A percentile compares a stretch with the other conserved stretches of the same genome.
phyloP scores from a whole-genome alignment of 345 rosid species.

The Clarkia xantiana region DNA sequence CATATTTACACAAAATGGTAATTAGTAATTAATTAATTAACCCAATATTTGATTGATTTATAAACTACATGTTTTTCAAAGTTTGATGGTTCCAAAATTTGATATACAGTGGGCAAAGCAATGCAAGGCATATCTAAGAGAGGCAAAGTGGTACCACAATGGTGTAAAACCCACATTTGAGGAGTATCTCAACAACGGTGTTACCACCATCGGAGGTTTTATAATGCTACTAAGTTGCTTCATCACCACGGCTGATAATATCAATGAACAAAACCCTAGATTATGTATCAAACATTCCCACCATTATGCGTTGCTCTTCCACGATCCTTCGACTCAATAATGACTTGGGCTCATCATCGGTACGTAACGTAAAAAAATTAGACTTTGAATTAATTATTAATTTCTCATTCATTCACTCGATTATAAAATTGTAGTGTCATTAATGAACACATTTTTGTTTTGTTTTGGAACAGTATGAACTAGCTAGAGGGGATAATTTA shows the following conservation, averaged over 20 bases:
- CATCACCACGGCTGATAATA: not conserved
- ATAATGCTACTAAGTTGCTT: constrained; percentile 3
- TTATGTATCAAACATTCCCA: not conserved
- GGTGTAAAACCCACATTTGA: constrained; percentile 10
- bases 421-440: not conserved
- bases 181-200: constrained; percentile 9
- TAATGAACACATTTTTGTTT: not conserved
- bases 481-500: constrained; percentile 7
- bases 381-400: too few relatives aligned
- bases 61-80: too few relatives aligned
- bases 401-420: not conserved
- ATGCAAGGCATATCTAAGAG: constrained; percentile 9
- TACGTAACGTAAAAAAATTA: too few relatives aligned
- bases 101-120: constrained; percentile 5
- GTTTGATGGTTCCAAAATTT: too few relatives aligned
- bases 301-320: not conserved
- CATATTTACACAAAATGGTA: constrained; percentile 7
- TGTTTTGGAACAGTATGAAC: not conserved
- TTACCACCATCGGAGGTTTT: constrained; percentile 1
- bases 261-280: constrained; percentile 6
- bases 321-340: constrained; percentile 7
- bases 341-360: constrained; percentile 11
- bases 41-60: too few relatives aligned
- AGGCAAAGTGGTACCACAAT: constrained; percentile 12
- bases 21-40: too few relatives aligned